These are phyloP conservation scores for Zasmidium cellare DNA, from an alignment of 2,329 filamentous ascomycete species.

Conservation along the genomic window DNA sequence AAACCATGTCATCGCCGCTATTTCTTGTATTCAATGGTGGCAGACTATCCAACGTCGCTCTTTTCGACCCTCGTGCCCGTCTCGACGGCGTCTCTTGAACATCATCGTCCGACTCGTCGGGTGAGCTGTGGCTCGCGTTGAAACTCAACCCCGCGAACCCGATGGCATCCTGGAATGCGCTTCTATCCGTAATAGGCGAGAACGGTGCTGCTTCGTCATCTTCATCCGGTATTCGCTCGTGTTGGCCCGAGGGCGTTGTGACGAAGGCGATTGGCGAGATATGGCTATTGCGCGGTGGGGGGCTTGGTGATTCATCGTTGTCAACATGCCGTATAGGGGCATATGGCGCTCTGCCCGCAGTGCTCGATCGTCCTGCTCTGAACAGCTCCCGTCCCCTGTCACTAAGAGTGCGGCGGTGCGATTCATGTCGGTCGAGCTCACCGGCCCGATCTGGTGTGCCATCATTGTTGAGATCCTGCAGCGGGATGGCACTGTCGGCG, in stretches of 20 bases:
- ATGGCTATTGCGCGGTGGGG: conserved; percentile 30
- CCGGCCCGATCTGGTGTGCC: conserved; percentile 30
- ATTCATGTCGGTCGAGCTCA: conserved; percentile 30
- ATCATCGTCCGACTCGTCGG: conserved; percentile 22
- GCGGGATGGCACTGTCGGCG: conserved; percentile 63
- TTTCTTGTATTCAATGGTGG: conserved; percentile 30
- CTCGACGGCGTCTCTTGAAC: conserved; percentile 20
- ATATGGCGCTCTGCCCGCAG: conserved; percentile 39
- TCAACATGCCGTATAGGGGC: conserved; percentile 46
- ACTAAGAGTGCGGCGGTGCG: conserved; percentile 48
- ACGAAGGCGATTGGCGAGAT: conserved; percentile 34
- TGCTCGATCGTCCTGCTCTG: conserved; percentile 30
- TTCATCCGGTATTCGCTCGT: conserved; percentile 31
- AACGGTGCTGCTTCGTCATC: conserved; percentile 39
- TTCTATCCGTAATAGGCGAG: conserved; percentile 47
- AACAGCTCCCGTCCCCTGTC: conserved; percentile 51
- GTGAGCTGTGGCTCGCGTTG: conserved; percentile 38
- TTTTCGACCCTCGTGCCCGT: conserved; percentile 12
- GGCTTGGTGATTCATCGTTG: conserved; percentile 51
- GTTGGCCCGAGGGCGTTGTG: conserved; percentile 38
- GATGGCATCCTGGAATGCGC: conserved; percentile 51
- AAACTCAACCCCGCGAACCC: conserved; percentile 49
- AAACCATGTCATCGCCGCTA: conserved; percentile 35
- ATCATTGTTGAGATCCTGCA: conserved; percentile 54
- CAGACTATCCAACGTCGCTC: conserved; percentile 25